A percentile compares a stretch with the other conserved stretches of the same genome.
phyloP scores from a whole-genome alignment of 2,329 filamentous ascomycete genomes.

The Whalleya microplaca region DNA sequence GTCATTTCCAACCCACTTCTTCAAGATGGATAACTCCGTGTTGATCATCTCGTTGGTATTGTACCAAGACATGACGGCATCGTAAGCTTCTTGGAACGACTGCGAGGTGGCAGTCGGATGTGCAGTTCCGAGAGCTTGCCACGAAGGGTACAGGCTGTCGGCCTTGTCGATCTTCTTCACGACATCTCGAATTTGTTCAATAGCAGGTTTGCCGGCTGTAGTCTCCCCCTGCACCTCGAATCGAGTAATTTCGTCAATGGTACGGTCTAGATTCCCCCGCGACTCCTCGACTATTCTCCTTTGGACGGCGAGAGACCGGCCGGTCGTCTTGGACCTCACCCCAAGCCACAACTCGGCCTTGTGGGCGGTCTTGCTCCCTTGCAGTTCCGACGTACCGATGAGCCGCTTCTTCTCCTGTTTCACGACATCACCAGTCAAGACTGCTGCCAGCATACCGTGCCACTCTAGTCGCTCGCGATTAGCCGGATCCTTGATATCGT shows the following conservation, averaged over 20 bases:
- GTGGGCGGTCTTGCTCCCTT: conserved; percentile 65
- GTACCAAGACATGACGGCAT: conserved; percentile 92
- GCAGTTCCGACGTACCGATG: conserved; percentile 72
- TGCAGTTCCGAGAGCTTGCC: conserved; percentile 70
- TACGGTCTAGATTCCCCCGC: conserved; percentile 70
- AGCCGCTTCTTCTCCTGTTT: conserved; percentile 97
- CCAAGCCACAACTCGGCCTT: conserved; percentile 87
- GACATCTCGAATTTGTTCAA: conserved; percentile 87
- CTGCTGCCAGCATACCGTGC: conserved; percentile 97
- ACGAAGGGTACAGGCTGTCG: conserved; percentile 83
- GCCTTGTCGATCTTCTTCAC: conserved; percentile 89
- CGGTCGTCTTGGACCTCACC: conserved; percentile 80
- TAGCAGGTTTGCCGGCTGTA: conserved; percentile 84
- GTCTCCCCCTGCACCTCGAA: conserved; percentile 95
- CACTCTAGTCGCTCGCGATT: conserved; percentile 93
- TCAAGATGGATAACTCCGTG: conserved; percentile 86
- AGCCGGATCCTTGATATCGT: conserved; percentile 85
- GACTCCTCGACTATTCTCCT: conserved; percentile 86
- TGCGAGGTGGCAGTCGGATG: conserved; percentile 78
- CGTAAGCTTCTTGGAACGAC: conserved; percentile 79
- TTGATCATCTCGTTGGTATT: conserved; percentile 97
- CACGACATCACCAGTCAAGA: conserved; percentile 94
- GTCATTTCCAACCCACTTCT: conserved; percentile 95
- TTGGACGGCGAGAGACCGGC: conserved; percentile 82
- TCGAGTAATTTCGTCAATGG: conserved; percentile 85